Base-by-base conservation (phyloP, 169 alveolate genomes). In the Ichthyophthirius multifiliis region DNA sequence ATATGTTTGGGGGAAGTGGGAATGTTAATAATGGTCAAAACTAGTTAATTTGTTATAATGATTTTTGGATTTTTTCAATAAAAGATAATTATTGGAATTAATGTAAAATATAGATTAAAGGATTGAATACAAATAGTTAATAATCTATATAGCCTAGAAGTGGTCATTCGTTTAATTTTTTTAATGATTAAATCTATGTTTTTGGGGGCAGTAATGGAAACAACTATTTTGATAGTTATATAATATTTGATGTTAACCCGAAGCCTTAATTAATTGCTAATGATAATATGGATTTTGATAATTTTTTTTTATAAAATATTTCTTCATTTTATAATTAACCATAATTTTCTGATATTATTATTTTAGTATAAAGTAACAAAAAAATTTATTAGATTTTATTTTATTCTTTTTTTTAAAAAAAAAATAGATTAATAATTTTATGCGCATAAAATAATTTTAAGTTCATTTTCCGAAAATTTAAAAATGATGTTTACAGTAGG, bases 121-220 rank as follows among this genome's bases (percentile, higher is more conserved):
- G 48, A n/a, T 43, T 15, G 31, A 55, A 16, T 6, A 20, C 31
- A 10, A 39, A 55, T 4, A 55, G 71, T 55, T 55, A 55, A 13
- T 5, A 18, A 41, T 35, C 81, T 32, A 87, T 85, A 9, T 81
- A 85, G 41, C 92, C 94, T 7, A 77, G 96, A 71, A 94, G 95
- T 34, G 96, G 96, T 6, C 96, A 93, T 74, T 87, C 94, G 13
- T 79, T 77, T 43, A 90, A 90, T 2, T 46, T 84, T 0, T 83
- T 75, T 18, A 89, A 84, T 27, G 55, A 82, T 18, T 37, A 65
- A 32, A 74, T 93, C 3, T 84, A 82, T 30, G 75, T 93, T 13
- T 85, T 93, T 67, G 96, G 96, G 4, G 96, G 96, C 3, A 79
- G 92, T 34, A 84, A 84, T 74, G 96, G 96, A 16, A 74, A 75